Conservation (phyloP, 306 rosid genomes). For the Prunus padus region DNA sequence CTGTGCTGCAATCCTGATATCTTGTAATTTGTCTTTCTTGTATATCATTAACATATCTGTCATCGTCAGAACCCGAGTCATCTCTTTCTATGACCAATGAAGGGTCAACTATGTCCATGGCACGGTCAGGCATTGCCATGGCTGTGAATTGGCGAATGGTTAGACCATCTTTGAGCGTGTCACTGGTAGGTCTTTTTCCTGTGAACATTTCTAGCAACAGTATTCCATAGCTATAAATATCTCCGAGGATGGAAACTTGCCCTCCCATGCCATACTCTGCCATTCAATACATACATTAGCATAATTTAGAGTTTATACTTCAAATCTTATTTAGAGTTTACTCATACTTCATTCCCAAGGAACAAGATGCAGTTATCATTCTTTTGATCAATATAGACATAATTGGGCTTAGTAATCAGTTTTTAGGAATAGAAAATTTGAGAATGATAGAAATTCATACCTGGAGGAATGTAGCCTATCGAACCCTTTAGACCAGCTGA, state of each 20-base stretch:
- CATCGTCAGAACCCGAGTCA: not conserved
- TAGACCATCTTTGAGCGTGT: conserved; percentile 14
- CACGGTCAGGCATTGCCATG: conserved; percentile 17
- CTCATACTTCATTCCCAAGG: not conserved
- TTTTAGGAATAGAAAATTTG: not conserved
- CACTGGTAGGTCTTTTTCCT: conserved; percentile 17
- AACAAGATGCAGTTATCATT: not conserved
- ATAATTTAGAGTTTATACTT: not conserved
- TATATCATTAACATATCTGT: not conserved
- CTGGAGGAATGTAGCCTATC: conserved; percentile 40
- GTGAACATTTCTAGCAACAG: conserved; percentile 30
- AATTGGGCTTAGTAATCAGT: not conserved
- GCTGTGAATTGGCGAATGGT: conserved; percentile 12
- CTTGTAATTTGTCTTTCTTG: conserved; percentile 20
- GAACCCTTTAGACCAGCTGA: conserved; percentile 24
- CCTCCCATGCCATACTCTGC: conserved; percentile 33
- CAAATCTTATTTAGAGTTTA: not conserved
- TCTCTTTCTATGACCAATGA: conserved; percentile 18
- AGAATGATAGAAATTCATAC: not conserved
- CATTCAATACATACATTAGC: not conserved
- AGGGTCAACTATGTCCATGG: conserved; percentile 41
- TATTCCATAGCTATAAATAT: conserved; percentile 32
- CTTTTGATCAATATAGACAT: not conserved
- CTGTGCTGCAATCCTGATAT: not conserved
- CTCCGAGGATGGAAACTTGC: conserved; percentile 25